Conservation (phyloP, 2,329 filamentous ascomycete species). For the Aspergillus sergii region DNA sequence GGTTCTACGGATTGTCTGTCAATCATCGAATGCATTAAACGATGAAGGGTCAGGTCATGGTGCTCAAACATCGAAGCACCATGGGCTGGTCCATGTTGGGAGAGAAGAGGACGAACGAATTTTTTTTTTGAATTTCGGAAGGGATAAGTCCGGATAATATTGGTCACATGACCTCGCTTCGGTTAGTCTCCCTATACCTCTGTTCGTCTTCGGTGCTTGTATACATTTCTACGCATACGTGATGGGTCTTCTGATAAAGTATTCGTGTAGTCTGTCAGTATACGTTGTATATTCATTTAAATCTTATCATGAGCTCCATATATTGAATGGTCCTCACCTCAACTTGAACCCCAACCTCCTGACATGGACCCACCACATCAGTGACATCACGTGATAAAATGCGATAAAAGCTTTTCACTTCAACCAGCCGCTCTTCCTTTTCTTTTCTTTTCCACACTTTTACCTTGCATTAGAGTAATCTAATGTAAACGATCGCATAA, state of each 20-base stretch:
- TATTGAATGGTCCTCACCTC: background rate
- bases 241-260: too few species aligned
- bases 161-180: too few species aligned
- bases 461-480: conserved; percentile 21
- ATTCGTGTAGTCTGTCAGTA: too few species aligned
- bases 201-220: background rate
- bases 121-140: too few species aligned
- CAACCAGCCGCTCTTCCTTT: conserved; percentile 3
- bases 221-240: background rate
- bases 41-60: background rate
- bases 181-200: background rate
- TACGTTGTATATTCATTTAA: too few species aligned
- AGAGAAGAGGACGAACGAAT: too few species aligned
- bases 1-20: background rate
- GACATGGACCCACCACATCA: conserved; percentile 15
- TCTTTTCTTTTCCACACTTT: conserved; percentile 41
- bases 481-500: conserved; percentile 47
- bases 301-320: too few species aligned
- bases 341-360: background rate
- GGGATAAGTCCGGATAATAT: too few species aligned
- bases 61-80: background rate
- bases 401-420: too few species aligned
- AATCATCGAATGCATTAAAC: background rate
- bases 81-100: background rate
- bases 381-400: too few species aligned